phyloP scores from a whole-genome alignment of 768 basidiomycete species.

The Nidularia pulvinata region DNA sequence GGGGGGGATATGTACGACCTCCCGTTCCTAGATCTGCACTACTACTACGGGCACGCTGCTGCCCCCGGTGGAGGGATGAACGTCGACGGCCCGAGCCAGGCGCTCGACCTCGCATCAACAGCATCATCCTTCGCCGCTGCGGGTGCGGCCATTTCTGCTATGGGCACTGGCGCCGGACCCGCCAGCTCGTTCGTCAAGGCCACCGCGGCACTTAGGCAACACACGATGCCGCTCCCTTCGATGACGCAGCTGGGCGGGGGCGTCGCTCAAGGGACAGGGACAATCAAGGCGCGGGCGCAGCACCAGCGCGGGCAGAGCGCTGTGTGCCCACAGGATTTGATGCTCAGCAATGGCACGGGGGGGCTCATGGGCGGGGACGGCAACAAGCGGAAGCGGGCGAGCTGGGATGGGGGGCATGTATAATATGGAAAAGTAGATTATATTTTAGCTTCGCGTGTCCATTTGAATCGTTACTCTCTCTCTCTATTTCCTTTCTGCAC shows the following conservation, averaged over 20 bases:
- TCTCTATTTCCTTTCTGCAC: too few species aligned
- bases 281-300: slow-evolving; percentile 7
- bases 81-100: background rate
- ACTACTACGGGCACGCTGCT: slow-evolving; percentile 38
- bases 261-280: background rate
- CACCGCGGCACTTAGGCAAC: slow-evolving; percentile 3
- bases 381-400: slow-evolving; percentile 37
- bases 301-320: slow-evolving; percentile 40
- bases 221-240: background rate
- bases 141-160: background rate
- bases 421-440: too few species aligned
- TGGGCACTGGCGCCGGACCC: background rate
- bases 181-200: background rate
- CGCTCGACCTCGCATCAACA: slow-evolving; percentile 27
- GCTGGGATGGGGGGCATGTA: slow-evolving; percentile 31
- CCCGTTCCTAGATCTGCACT: slow-evolving; percentile 73
- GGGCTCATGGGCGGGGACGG: slow-evolving; percentile 11
- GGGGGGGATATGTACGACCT: slow-evolving; percentile 37
- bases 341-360: slow-evolving; percentile 10
- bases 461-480: too few species aligned
- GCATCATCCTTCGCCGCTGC: background rate
- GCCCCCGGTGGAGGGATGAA: slow-evolving; percentile 4
- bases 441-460: too few species aligned
- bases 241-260: background rate
- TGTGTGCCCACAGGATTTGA: slow-evolving; percentile 35